Evolutionary conservation across 176 grass and related monocot genomes (phyloP).

Genomic region (Coix lacrymajobi): DNA sequence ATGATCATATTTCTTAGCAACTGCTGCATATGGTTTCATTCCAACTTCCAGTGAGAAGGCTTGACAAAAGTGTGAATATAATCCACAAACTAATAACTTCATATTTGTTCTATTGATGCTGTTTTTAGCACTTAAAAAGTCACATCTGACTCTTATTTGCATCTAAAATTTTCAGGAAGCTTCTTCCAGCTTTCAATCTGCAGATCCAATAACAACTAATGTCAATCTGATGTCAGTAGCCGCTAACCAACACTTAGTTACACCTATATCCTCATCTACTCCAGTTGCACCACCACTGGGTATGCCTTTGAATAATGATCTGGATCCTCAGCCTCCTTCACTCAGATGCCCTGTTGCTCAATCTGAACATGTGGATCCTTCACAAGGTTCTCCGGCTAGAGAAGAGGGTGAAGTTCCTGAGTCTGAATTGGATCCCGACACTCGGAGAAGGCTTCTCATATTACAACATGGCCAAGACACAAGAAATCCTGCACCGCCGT

Average conservation of each 20-base stretch:
- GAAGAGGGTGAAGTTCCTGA: conserved; percentile 99
- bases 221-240: conserved; percentile 30
- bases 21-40: not conserved
- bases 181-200: conserved; percentile 38
- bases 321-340: conserved; percentile 28
- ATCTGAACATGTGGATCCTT: conserved; percentile 47
- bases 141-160: conserved; percentile 2
- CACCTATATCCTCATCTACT: conserved; percentile 36
- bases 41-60: not conserved
- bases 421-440: conserved; percentile 95
- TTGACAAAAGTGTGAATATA: not conserved
- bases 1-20: conserved; percentile 4
- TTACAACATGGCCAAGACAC: conserved; percentile 96
- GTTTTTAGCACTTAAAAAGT: conserved; percentile 16
- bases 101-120: conserved; percentile 3
- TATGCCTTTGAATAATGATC: conserved; percentile 44
- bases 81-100: not conserved
- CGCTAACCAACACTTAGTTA: conserved; percentile 44
- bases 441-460: conserved; percentile 93
- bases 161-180: conserved; percentile 56
- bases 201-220: conserved; percentile 44
- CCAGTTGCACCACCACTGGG: conserved; percentile 33
- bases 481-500: conserved; percentile 60
- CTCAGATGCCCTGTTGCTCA: conserved; percentile 48
- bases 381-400: conserved; percentile 78